Base-by-base conservation (phyloP, 1,139 yeast genomes). In the Pichia inconspicua region DNA sequence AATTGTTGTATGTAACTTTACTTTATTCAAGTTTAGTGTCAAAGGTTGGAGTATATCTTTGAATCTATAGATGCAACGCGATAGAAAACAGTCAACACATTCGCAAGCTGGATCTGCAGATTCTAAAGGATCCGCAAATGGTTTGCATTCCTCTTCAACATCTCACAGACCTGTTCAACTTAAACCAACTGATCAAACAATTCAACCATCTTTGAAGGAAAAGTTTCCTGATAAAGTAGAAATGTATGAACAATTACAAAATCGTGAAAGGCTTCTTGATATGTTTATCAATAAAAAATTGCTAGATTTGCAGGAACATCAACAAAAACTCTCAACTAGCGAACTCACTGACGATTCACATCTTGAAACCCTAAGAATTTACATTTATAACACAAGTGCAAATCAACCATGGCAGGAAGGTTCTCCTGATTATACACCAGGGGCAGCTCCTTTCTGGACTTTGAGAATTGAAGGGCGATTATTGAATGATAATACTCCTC, bases 361-460 rank as follows among this genome's bases (percentile, higher is more conserved):
- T 46, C 76, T 77, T 3, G 77, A 82, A 31, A 66, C 73, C 4
- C 72, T 92, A 60, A 77, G 98, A 51, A 77, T 92, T 25, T 92
- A 84, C 62, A 72, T 94, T 32, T 88, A 92, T 59, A 89, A 87
- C 63, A 83, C 88, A 2, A 73, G 84, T 41, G 85, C 82, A 53
- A 86, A 87, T 64, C 97, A 92, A 67, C 88, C 94, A 42, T 92
- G 98, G 98, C 97, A 90, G 63, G 43, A 41, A 22, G 43, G 36
- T 5, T n/a, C 37, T n/a, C 10, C 27, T 11, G 43, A 41, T n/a
- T 12, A n/a, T 14, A n/a, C 15, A 17, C 36, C 42, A 11, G 51
- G 58, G 63, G 57, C 61, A 44, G 22, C 31, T 15, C 78, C 94
- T 8, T 63, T 78, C 6, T 92, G 97, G 97, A 85, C 94, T 1